Evolutionary conservation across 208 protist species (phyloP).

Genomic region (Acanthamoeba triangularis): DNA sequence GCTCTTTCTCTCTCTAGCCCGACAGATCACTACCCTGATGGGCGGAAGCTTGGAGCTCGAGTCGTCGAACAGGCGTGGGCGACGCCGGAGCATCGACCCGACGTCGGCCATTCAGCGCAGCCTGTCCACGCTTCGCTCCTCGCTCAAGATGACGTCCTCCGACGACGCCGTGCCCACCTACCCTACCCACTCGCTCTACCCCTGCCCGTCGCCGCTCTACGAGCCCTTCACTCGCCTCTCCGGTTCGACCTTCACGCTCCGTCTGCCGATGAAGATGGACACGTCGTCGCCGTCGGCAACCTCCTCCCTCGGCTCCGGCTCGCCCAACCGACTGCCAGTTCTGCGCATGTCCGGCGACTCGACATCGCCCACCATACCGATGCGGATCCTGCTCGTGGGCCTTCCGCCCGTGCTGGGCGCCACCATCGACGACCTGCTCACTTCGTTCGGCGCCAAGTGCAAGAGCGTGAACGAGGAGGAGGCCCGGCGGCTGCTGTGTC

Average conservation of each 20-base stretch:
- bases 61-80: conserved; percentile 18
- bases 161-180: not conserved
- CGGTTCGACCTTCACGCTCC: conserved; percentile 46
- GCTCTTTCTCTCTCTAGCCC: not conserved
- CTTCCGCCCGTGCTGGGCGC: not conserved
- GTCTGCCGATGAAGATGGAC: conserved; percentile 65
- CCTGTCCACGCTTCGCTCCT: not conserved
- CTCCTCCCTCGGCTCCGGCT: not conserved
- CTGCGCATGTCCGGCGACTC: conserved; percentile 4
- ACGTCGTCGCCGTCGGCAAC: not conserved
- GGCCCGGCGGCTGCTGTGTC: conserved; percentile 1
- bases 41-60: conserved; percentile 35
- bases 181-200: not conserved
- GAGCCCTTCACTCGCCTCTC: conserved; percentile 16
- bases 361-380: not conserved
- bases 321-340: not conserved
- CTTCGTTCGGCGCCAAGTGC: conserved; percentile 35
- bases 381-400: conserved; percentile 32
- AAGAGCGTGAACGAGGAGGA: conserved; percentile 9
- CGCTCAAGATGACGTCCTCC: not conserved
- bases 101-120: conserved; percentile 12
- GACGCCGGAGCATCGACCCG: conserved; percentile 34
- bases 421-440: not conserved
- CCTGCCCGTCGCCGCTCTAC: conserved; percentile 15
- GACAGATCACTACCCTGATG: conserved; percentile 34